Evolutionary conservation across 805 yeast genomes (phyloP).

Genomic region (Metschnikowia matae): DNA sequence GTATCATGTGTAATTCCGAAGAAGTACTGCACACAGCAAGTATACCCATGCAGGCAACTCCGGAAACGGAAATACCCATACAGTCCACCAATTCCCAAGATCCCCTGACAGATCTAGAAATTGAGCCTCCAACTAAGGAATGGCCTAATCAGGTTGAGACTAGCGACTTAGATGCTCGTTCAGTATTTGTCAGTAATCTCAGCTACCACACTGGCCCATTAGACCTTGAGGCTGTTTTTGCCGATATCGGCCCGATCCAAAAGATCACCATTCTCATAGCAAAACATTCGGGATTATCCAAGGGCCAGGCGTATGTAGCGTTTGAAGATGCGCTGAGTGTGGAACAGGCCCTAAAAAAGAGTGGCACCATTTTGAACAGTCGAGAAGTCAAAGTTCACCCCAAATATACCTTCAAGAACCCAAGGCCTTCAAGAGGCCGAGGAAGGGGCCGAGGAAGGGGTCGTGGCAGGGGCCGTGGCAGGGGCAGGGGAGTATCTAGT

Average conservation of each 20-base stretch:
- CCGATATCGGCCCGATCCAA: slow-evolving; percentile 42
- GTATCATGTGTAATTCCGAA: background rate
- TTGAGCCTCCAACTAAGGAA: background rate
- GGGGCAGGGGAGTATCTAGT: slow-evolving; percentile 24
- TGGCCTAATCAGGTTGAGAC: slow-evolving; percentile 2
- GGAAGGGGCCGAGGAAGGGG: slow-evolving; percentile 18
- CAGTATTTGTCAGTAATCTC: slow-evolving; percentile 53
- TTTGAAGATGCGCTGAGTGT: slow-evolving; percentile 44
- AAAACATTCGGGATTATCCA: slow-evolving; percentile 42
- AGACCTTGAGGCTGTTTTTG: slow-evolving; percentile 46
- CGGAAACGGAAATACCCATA: background rate
- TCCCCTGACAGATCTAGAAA: background rate
- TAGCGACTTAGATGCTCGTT: slow-evolving; percentile 45
- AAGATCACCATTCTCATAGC: slow-evolving; percentile 51
- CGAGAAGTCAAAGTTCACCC: slow-evolving; percentile 44
- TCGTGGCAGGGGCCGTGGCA: slow-evolving; percentile 23
- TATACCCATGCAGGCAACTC: background rate
- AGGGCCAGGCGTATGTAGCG: slow-evolving; percentile 64
- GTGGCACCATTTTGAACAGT: slow-evolving; percentile 42
- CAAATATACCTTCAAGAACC: slow-evolving; percentile 46
- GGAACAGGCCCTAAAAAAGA: slow-evolving; percentile 40
- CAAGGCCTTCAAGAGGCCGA: background rate
- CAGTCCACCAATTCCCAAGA: background rate
- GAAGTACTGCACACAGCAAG: background rate
- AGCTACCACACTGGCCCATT: slow-evolving; percentile 47